Evolutionary conservation across 306 rosid species (phyloP), one percentile per base, ranked within the genome.

Genomic region (Mimosa bimucronata): DNA sequence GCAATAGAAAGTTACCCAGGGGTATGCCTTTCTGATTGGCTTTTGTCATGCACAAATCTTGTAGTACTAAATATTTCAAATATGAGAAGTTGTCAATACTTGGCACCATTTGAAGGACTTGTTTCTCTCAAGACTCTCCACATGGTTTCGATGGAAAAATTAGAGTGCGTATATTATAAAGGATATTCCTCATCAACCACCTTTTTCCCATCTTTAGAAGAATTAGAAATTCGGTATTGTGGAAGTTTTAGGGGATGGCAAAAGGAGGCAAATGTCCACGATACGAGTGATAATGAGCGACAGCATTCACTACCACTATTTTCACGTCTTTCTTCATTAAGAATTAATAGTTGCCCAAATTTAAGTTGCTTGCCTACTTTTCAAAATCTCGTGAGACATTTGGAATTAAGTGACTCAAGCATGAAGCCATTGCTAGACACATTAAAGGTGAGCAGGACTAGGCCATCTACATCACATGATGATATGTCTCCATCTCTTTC

Each of bases 41-140:
- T 73, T 11, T 73, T 19, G 6, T 34, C 0, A 6, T 65, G 38
- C 2, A 1, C 23, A 31, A 73, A 53, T 53, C 29, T 73, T 14
- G 77, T 53, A 31, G 0, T n/a, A 29, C 4, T 73, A 4, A 0
- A 0, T 0, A 0, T 73, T 18, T 0, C 0, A 1, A 0, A 0
- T 1, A 31, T 29, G 5, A 0, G 1, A 3, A 73, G 15, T 30
- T 73, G 66, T 2, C 77, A 50, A 21, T 18, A 34, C 31, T 26
- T 52, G 29, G 29, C 77, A 21, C 8, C 3, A 1, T n/a, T 73
- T 10, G 62, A 34, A 6, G 28, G 18, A n/a, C 26, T 73, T 12
- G 14, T 42, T 3, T 73, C 12, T 2, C 52, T 73, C 6, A 23
- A 53, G 45, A 15, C 4, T 5, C 23, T 52, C 6, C 0, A 0